These are phyloP conservation scores for Coemansia furcata DNA, from an alignment of 192 early-diverging fungal genomes.

Conservation along the genomic window DNA sequence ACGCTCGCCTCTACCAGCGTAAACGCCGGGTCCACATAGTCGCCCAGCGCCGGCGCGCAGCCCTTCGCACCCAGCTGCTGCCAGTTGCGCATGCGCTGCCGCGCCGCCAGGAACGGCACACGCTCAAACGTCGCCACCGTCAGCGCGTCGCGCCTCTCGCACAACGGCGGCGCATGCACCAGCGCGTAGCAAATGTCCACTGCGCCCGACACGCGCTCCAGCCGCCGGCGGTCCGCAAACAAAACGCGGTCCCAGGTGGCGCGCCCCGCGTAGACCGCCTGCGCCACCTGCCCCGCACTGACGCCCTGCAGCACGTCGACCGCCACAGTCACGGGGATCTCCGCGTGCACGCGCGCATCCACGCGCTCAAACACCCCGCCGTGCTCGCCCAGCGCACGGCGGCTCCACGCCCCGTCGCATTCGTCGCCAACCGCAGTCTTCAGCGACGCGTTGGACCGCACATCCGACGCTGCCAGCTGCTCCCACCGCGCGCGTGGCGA, in stretches of 20 bases:
- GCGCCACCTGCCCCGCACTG: conserved; percentile 4
- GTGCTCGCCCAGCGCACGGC: background rate
- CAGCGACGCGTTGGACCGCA: conserved; percentile 15
- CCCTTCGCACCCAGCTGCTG: conserved; percentile 6
- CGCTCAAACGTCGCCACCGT: conserved; percentile 16
- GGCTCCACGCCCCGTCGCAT: background rate
- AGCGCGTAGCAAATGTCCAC: conserved; percentile 20
- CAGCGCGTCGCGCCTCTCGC: conserved; percentile 36
- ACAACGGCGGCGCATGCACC: conserved; percentile 31
- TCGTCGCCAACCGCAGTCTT: conserved; percentile 15
- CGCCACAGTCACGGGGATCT: conserved; percentile 37
- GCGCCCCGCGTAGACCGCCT: conserved; percentile 14
- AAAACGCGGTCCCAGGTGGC: conserved; percentile 19
- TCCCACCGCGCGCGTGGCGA: conserved; percentile 24
- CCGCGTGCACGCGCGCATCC: conserved; percentile 12
- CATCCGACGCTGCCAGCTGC: conserved; percentile 12
- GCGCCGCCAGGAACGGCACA: conserved; percentile 24
- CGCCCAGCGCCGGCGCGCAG: conserved; percentile 10
- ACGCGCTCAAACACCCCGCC: conserved; percentile 20
- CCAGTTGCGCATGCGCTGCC: conserved; percentile 42
- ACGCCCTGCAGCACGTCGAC: conserved; percentile 25
- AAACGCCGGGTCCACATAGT: conserved; percentile 25
- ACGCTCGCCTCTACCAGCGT: conserved; percentile 50
- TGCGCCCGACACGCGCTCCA: conserved; percentile 16
- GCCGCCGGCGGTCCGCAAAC: conserved; percentile 25